Conservation (phyloP, 2,329 filamentous ascomycete species). For the Truncatella angustata region DNA sequence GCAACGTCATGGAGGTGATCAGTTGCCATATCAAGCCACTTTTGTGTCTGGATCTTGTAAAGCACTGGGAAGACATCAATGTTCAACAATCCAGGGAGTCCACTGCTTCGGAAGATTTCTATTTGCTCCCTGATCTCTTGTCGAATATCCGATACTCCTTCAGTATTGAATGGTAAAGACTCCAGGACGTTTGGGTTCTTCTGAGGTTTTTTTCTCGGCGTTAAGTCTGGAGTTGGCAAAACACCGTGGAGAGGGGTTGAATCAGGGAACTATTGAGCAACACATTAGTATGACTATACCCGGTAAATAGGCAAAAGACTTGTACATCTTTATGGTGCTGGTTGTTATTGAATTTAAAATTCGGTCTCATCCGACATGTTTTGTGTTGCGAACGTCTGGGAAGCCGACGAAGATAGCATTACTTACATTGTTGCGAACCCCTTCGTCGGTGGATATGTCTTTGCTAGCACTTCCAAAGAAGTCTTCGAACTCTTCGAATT, state of each 20-base stretch:
- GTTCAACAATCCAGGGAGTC: constrained; percentile 32
- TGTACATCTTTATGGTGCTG: background rate
- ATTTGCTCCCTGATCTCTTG: constrained; percentile 26
- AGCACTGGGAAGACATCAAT: constrained; percentile 28
- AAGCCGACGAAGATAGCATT: background rate
- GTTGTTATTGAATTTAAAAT: background rate
- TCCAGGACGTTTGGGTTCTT: no score
- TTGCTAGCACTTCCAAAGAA: no score
- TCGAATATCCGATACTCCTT: constrained; percentile 12
- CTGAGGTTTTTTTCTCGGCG: no score
- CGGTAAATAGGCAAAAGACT: background rate
- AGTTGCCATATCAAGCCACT: constrained; percentile 27
- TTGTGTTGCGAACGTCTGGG: background rate
- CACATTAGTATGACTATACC: no score
- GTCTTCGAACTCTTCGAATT: constrained; percentile 1
- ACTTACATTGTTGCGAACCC: background rate
- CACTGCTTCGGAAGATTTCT: constrained; percentile 23
- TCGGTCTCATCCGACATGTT: background rate
- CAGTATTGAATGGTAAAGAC: background rate
- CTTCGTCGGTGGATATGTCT: background rate
- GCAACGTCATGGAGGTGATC: constrained; percentile 23
- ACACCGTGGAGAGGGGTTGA: no score
- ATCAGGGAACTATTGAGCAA: no score
- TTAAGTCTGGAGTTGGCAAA: no score
- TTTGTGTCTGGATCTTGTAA: constrained; percentile 28